Evolutionary conservation across 2,329 filamentous ascomycete species (phyloP).

Genomic region (Botrytis aclada): DNA sequence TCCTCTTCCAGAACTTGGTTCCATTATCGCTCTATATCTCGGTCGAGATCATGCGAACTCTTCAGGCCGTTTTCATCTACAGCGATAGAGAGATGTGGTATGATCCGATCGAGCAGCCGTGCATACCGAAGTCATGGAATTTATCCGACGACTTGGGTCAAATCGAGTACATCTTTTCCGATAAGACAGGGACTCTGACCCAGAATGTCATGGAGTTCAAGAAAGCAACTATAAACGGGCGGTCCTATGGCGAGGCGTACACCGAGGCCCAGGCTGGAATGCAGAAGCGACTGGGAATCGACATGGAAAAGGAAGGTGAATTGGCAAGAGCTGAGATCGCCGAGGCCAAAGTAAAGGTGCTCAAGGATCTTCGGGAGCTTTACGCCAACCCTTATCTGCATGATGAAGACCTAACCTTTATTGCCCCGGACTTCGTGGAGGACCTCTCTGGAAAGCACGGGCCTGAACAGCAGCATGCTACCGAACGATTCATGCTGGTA

Average conservation of each 20-base stretch:
- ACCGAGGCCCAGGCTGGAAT: constrained; percentile 96
- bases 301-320: constrained; percentile 73
- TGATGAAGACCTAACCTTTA: constrained; percentile 86
- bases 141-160: constrained; percentile 97
- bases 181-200: constrained; percentile 87
- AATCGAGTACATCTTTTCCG: constrained; percentile 98
- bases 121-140: constrained; percentile 97
- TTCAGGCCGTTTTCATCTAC: constrained; percentile 96
- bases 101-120: constrained; percentile 87
- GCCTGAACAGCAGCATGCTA: constrained; percentile 70
- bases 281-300: constrained; percentile 84
- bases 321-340: constrained; percentile 72
- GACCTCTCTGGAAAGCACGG: constrained; percentile 79
- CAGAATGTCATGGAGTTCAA: constrained; percentile 99
- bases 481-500: constrained; percentile 89
- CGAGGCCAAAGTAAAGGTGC: constrained; percentile 67
- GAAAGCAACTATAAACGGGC: constrained; percentile 91
- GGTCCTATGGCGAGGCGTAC: constrained; percentile 94
- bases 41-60: constrained; percentile 87
- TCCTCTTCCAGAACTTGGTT: constrained; percentile 97
- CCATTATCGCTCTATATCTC: constrained; percentile 99
- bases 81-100: constrained; percentile 97
- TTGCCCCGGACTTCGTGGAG: constrained; percentile 83
- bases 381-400: constrained; percentile 89
- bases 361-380: constrained; percentile 69